Percentiles rank a stretch among this genome's conserved stretches.
Evolutionary conservation across 2,329 filamentous ascomycete genomes (phyloP).

Genomic region (Cordyceps sp.): DNA sequence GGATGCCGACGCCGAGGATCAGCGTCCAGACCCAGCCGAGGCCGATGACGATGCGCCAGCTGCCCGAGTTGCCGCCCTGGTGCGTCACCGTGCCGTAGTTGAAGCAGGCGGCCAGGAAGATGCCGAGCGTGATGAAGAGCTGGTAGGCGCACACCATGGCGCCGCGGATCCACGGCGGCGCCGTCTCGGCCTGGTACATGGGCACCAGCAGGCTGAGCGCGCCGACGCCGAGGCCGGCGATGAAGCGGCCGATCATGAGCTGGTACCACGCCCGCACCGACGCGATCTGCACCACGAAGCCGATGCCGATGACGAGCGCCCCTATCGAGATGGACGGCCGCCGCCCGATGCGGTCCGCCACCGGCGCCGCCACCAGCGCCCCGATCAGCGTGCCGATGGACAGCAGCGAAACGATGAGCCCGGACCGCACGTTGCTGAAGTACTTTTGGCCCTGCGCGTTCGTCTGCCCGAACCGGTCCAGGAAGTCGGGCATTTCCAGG

Average conservation of each 20-base stretch:
- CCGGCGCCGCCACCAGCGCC: slow-evolving; percentile 36
- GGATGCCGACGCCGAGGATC: slow-evolving; percentile 30
- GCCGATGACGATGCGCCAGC: slow-evolving; percentile 47
- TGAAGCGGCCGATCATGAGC: slow-evolving; percentile 45
- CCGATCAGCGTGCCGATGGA: slow-evolving; percentile 43
- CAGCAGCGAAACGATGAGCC: slow-evolving; percentile 42
- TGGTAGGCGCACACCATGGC: slow-evolving; percentile 49
- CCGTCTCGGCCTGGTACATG: slow-evolving; percentile 55
- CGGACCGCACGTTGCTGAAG: slow-evolving; percentile 43
- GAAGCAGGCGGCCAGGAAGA: slow-evolving; percentile 39
- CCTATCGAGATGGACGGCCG: slow-evolving; percentile 44
- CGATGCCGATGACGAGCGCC: slow-evolving; percentile 44
- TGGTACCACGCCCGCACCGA: slow-evolving; percentile 41
- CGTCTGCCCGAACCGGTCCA: slow-evolving; percentile 31
- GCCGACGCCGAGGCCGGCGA: slow-evolving; percentile 51
- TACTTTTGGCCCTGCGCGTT: slow-evolving; percentile 19
- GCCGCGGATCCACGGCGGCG: slow-evolving; percentile 46
- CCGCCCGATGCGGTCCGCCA: slow-evolving; percentile 46
- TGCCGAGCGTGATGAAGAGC: slow-evolving; percentile 52
- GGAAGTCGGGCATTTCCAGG: slow-evolving; percentile 41
- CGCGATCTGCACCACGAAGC: slow-evolving; percentile 46
- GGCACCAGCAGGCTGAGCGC: slow-evolving; percentile 47
- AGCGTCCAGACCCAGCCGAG: slow-evolving; percentile 37
- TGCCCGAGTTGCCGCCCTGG: slow-evolving; percentile 20
- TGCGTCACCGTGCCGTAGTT: slow-evolving; percentile 43